Evolutionary conservation across 164 flowering plant species (phyloP).

Genomic region (Stephania japonica): DNA sequence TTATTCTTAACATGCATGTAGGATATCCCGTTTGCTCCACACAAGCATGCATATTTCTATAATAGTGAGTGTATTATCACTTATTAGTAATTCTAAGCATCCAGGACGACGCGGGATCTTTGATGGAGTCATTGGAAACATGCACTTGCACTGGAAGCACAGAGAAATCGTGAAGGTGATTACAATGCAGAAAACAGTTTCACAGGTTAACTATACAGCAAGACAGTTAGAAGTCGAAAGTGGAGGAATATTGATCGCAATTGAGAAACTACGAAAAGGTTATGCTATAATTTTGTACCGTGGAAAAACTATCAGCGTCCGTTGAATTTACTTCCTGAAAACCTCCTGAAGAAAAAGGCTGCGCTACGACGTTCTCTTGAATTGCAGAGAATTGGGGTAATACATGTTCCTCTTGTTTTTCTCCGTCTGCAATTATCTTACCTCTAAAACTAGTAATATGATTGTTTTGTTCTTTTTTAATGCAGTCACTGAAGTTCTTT

Average conservation of each 20-base stretch:
- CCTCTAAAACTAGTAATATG: too few relatives aligned
- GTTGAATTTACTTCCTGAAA: conserved; percentile 24
- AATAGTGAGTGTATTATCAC: background rate
- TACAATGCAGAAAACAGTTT: conserved; percentile 57
- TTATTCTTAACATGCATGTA: too few relatives aligned
- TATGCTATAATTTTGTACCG: conserved; percentile 86
- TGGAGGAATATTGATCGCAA: conserved; percentile 67
- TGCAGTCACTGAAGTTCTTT: conserved; percentile 72
- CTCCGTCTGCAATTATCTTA: conserved; percentile 5
- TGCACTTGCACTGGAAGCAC: conserved; percentile 95
- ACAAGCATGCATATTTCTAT: too few relatives aligned
- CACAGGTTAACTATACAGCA: conserved; percentile 53
- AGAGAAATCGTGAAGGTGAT: conserved; percentile 84
- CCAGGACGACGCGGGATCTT: conserved; percentile 90
- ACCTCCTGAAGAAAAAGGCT: conserved; percentile 58
- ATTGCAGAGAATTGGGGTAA: conserved; percentile 88
- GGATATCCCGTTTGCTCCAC: too few relatives aligned
- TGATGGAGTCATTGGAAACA: conserved; percentile 82
- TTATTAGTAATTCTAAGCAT: background rate
- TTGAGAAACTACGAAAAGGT: conserved; percentile 65
- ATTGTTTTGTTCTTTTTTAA: conserved; percentile 1
- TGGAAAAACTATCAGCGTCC: conserved; percentile 86
- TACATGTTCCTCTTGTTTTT: conserved; percentile 15
- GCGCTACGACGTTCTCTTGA: conserved; percentile 70
- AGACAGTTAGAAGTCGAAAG: conserved; percentile 63